Percentiles rank a stretch among this genome's conserved stretches.
Evolutionary conservation across 176 grass and related monocot species (phyloP).

Genomic region (Avena eriantha): DNA sequence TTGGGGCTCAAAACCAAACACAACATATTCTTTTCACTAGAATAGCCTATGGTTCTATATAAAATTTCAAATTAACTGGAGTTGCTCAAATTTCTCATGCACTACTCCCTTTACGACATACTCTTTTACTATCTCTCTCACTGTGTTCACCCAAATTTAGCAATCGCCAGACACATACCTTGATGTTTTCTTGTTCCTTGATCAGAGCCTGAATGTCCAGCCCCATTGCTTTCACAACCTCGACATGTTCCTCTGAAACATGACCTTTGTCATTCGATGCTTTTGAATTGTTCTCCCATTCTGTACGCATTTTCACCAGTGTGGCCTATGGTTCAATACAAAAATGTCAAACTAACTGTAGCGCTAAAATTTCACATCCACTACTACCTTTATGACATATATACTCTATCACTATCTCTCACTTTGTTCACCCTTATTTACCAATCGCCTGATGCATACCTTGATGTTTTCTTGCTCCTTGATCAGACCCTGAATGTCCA

Average conservation of each 20-base stretch:
- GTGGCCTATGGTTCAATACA: not conserved
- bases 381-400: not conserved
- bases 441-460: not conserved
- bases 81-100: not conserved
- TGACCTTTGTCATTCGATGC: constrained; percentile 19
- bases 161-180: not conserved
- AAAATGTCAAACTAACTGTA: not conserved
- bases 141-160: not conserved
- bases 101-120: not conserved
- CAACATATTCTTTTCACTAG: not conserved
- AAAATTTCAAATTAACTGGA: not conserved
- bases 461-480: constrained; percentile 53
- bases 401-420: not conserved
- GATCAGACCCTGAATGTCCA: constrained; percentile 54
- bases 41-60: not conserved
- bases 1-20: not conserved
- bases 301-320: not conserved
- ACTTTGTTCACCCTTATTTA: not conserved
- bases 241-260: constrained; percentile 16
- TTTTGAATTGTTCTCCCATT: constrained; percentile 40
- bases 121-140: constrained; percentile 2
- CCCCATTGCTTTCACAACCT: constrained; percentile 40
- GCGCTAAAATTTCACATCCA: not conserved
- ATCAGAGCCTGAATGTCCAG: constrained; percentile 49
- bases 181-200: constrained; percentile 49